These are phyloP conservation scores for Hordeum vulgare DNA, from an alignment of 176 grass and related monocot species.

Conservation along the genomic window DNA sequence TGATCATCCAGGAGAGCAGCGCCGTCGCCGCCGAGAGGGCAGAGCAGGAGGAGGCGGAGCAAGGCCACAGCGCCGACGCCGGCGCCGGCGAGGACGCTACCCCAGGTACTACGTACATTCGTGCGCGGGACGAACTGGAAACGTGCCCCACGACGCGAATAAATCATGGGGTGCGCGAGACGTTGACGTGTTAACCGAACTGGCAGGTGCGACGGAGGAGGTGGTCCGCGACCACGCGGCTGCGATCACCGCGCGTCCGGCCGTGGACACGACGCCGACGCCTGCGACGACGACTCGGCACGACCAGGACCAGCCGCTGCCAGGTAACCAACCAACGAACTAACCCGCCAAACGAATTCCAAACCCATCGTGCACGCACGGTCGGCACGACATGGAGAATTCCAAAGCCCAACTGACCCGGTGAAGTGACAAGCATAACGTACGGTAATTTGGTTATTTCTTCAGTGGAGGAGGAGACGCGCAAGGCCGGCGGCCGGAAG, in stretches of 20 bases:
- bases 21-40: not conserved
- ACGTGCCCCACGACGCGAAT: not conserved
- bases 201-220: not conserved
- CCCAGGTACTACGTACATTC: not conserved
- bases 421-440: not conserved
- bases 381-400: not conserved
- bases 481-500: not conserved
- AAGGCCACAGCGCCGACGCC: not conserved
- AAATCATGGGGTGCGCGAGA: not conserved
- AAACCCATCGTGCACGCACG: not conserved
- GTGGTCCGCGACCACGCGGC: not conserved
- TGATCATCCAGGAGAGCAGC: constrained; percentile 15
- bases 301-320: not conserved
- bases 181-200: not conserved
- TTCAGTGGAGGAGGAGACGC: not conserved
- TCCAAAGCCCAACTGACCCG: not conserved
- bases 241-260: not conserved
- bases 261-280: constrained; percentile 6
- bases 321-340: not conserved
- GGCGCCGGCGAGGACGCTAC: not conserved
- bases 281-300: not conserved
- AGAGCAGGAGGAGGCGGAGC: not conserved
- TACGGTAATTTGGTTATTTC: not conserved
- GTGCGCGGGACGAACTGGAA: not conserved
- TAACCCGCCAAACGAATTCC: not conserved